Evolutionary conservation across 2,329 filamentous ascomycete genomes (phyloP).

Genomic region (Exophiala calicioides): DNA sequence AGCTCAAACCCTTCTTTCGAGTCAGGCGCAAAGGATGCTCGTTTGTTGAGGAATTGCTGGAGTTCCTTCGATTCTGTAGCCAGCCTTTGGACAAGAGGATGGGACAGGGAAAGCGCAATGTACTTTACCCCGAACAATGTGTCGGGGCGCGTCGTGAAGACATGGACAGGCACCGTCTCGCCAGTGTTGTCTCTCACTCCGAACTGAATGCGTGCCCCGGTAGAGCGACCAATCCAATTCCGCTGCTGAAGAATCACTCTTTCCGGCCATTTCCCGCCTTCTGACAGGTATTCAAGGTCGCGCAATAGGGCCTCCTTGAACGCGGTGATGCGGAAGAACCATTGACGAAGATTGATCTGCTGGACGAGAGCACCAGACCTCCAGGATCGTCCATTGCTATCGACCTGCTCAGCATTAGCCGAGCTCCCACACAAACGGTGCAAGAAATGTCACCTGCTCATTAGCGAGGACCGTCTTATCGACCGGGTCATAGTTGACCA

Average conservation of each 20-base stretch:
- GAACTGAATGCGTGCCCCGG: conserved; percentile 72
- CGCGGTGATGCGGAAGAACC: conserved; percentile 83
- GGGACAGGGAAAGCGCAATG: conserved; percentile 72
- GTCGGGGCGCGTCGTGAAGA: conserved; percentile 83
- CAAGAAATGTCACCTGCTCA: conserved; percentile 63
- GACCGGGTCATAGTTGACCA: conserved; percentile 88
- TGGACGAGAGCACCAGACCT: conserved; percentile 85
- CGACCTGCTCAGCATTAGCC: conserved; percentile 46
- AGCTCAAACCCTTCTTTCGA: conserved; percentile 68
- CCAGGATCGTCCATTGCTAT: conserved; percentile 81
- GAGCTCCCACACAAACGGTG: conserved; percentile 27
- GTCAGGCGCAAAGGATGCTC: conserved; percentile 55
- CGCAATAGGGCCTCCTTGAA: conserved; percentile 72
- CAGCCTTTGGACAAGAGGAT: conserved; percentile 66
- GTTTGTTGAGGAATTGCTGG: conserved; percentile 64
- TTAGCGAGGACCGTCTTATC: conserved; percentile 89
- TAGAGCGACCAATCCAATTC: conserved; percentile 84
- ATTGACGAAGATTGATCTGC: conserved; percentile 86
- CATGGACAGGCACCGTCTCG: conserved; percentile 48
- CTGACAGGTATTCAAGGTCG: conserved; percentile 67
- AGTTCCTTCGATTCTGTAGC: conserved; percentile 63
- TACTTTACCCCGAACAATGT: conserved; percentile 88
- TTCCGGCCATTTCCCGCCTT: conserved; percentile 73
- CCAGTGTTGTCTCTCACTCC: conserved; percentile 48
- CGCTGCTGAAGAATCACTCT: conserved; percentile 79